These are phyloP conservation scores for Vigna hirtella DNA, from an alignment of 306 rosid species.

Conservation along the genomic window DNA sequence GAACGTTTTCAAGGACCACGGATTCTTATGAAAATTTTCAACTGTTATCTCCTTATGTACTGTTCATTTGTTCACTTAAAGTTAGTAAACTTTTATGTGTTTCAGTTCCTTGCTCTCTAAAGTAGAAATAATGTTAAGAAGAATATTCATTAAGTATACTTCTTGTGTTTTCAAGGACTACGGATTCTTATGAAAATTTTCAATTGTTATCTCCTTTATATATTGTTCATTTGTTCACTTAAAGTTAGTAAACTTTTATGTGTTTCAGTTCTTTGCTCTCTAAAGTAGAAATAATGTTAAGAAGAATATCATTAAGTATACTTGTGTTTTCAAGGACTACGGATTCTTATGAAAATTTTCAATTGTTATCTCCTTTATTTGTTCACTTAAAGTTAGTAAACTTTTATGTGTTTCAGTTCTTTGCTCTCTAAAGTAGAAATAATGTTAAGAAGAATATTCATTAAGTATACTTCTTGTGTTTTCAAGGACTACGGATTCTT, in stretches of 20 bases:
- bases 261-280: constrained; percentile 36
- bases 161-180: constrained; percentile 29
- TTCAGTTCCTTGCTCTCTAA: constrained; percentile 39
- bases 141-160: constrained; percentile 15
- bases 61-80: constrained; percentile 25
- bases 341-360: constrained; percentile 39
- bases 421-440: constrained; percentile 31
- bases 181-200: constrained; percentile 40
- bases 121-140: constrained; percentile 27
- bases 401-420: constrained; percentile 37
- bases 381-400: constrained; percentile 4
- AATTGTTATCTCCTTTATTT: constrained; percentile 26
- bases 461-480: constrained; percentile 23
- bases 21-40: constrained; percentile 38
- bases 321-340: constrained; percentile 13
- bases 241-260: constrained; percentile 18
- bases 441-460: constrained; percentile 9
- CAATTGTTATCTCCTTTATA: constrained; percentile 19
- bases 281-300: constrained; percentile 30
- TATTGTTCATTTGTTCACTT: constrained; percentile 24
- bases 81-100: constrained; percentile 11
- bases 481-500: constrained; percentile 41
- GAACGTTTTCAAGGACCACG: constrained; percentile 14
- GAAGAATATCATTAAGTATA: constrained; percentile 15
- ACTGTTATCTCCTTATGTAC: constrained; percentile 12